phyloP scores from a whole-genome alignment of 139 green algal species.

The Asterochloris erici region DNA sequence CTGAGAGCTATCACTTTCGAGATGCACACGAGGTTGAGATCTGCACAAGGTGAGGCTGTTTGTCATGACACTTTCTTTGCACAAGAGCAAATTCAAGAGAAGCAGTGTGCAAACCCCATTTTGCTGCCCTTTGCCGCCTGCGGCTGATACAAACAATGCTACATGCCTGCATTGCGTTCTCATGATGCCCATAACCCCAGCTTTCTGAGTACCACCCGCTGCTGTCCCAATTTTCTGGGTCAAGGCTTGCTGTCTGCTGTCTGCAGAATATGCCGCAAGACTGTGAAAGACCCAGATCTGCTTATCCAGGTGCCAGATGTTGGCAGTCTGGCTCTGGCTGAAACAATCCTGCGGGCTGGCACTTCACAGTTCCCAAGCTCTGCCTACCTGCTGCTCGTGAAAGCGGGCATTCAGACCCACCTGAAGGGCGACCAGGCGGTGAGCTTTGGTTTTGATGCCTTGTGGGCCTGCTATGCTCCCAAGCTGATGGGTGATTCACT shows the following conservation, averaged over 20 bases:
- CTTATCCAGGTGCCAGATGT: conserved; percentile 1
- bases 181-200: too few species aligned
- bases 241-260: too few species aligned
- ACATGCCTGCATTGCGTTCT: too few species aligned
- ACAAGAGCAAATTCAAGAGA: too few species aligned
- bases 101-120: too few species aligned
- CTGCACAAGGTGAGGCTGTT: conserved; percentile 2
- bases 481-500: too few species aligned
- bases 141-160: too few species aligned
- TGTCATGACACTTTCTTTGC: too few species aligned
- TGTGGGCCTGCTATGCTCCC: too few species aligned
- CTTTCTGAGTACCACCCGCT: too few species aligned
- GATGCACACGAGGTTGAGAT: conserved; percentile 6
- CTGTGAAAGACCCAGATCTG: neutral
- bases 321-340: neutral
- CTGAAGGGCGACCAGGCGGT: conserved; percentile 8
- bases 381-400: conserved; percentile 6
- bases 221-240: too few species aligned
- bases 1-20: conserved; percentile 2
- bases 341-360: conserved; percentile 13
- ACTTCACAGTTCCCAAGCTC: conserved; percentile 3
- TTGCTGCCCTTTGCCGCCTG: too few species aligned
- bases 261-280: conserved; percentile 8
- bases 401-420: neutral
- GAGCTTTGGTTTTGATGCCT: neutral